Conservation (phyloP, 1,284 basidiomycete genomes). For the Ganoderma resinaceum region DNA sequence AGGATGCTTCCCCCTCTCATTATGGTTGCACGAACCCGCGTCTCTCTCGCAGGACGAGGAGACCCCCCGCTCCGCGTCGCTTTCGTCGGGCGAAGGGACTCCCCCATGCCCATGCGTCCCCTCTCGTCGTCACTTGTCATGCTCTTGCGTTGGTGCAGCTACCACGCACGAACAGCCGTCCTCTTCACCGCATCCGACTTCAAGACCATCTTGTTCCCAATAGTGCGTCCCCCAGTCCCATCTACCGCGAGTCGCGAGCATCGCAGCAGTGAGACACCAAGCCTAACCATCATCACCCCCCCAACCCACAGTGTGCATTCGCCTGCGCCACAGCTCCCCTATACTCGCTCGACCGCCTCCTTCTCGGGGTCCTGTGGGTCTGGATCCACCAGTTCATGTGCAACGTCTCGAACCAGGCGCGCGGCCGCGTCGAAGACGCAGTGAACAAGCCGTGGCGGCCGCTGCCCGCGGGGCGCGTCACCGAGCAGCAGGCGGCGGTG, state of each 20-base stretch:
- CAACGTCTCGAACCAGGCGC: conserved; percentile 45
- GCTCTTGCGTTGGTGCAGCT: not conserved
- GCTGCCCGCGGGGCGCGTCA: conserved; percentile 41
- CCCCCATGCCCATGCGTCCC: not conserved
- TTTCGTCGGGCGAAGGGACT: not conserved
- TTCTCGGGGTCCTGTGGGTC: conserved; percentile 34
- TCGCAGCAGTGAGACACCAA: not conserved
- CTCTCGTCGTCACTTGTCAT: not conserved
- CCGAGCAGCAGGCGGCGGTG: conserved; percentile 31
- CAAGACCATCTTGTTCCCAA: conserved; percentile 39
- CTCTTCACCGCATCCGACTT: conserved; percentile 38
- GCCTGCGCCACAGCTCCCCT: conserved; percentile 34
- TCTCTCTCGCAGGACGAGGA: not conserved
- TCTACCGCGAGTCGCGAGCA: not conserved
- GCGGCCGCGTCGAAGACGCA: conserved; percentile 40
- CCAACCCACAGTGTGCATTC: conserved; percentile 30
- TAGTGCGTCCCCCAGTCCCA: conserved; percentile 25
- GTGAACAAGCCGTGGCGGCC: conserved; percentile 45
- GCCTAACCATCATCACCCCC: not conserved
- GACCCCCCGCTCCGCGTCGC: not conserved
- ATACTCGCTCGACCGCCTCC: conserved; percentile 24
- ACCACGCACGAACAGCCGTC: conserved; percentile 30
- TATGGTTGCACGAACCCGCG: not conserved
- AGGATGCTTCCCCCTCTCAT: not conserved
- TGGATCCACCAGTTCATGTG: conserved; percentile 45